Evolutionary conservation across 2,329 filamentous ascomycete genomes (phyloP).

Genomic region (Metarhizium humberi): DNA sequence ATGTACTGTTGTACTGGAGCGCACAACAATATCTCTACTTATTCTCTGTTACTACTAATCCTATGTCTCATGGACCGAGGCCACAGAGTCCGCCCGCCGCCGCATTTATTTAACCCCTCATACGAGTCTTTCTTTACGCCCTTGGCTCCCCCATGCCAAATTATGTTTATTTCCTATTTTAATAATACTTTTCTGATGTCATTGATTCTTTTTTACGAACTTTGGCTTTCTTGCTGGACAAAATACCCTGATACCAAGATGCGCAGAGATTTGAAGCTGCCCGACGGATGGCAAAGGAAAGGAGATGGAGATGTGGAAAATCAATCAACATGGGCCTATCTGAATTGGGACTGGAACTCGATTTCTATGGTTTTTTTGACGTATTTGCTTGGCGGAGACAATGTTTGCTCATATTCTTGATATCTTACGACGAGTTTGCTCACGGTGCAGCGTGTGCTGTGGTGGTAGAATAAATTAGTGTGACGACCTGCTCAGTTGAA

Average conservation of each 20-base stretch:
- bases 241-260: background rate
- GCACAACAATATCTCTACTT: too few species aligned
- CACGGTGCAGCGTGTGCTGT: background rate
- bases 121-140: background rate
- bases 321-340: background rate
- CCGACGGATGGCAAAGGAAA: background rate
- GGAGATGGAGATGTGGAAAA: background rate
- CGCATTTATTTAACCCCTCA: too few species aligned
- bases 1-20: too few species aligned
- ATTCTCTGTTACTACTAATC: too few species aligned
- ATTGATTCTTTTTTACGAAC: background rate
- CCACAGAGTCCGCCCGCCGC: too few species aligned
- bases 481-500: background rate
- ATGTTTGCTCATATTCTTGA: background rate
- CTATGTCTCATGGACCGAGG: too few species aligned
- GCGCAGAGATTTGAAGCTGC: background rate
- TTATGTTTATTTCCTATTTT: background rate
- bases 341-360: background rate
- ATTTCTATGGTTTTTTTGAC: background rate
- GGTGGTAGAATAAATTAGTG: background rate
- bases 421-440: background rate
- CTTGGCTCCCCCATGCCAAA: background rate
- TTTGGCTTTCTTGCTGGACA: background rate
- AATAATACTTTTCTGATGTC: too few species aligned
- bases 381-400: background rate